Base-by-base conservation (phyloP, 192 early-diverging fungal genomes). In the Coemansia sp. region DNA sequence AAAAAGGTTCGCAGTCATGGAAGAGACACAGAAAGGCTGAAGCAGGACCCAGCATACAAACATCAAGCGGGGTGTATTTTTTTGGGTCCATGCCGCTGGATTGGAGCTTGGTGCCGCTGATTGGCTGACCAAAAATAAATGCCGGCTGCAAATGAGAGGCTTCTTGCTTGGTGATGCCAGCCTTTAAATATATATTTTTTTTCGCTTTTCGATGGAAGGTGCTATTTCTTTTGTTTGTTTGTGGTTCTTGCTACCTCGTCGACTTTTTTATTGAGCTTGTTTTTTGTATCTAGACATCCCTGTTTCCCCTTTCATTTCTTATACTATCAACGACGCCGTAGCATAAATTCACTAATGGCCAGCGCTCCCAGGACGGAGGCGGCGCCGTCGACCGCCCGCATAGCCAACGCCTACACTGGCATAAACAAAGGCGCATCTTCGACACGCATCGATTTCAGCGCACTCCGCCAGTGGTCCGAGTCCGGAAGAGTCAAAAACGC, bases 401-500 rank as follows among this genome's bases (percentile, higher is more conserved):
- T 41, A 41, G 39, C 5, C 34, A n/a, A 41, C 61, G 12, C 48
- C 64, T 5, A 45, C 54, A 57, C 37, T 15, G 4, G 39, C 36
- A 8, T 45, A 58, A 8, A 48, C 36, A 34, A 53, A 32, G 32
- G 9, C 60, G 37, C 35, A 20, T 52, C 60, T 17, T 17, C 61
- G 14, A 61, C 55, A 28, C 43, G 61, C n/a, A 67, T 83, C 17
- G 71, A 83, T 66, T 68, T 69, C 18, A 41, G 64, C 11, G 80
- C 80, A 3, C 75, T 83, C 3, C 60, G 34, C 61, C 80, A 83
- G 38, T 83, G 80, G 80, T 70, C 80, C n/a, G 68, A 28, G 15
- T 71, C 75, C 2, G 80, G 80, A 20, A 70, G 61, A 34, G 70
- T 83, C 43, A 66, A 64, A 53, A 68, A 41, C 32, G 35, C 36